Evolutionary conservation across 2,329 filamentous ascomycete species (phyloP), one percentile per base, ranked within the genome.

Genomic region (Huntiella savannae): DNA sequence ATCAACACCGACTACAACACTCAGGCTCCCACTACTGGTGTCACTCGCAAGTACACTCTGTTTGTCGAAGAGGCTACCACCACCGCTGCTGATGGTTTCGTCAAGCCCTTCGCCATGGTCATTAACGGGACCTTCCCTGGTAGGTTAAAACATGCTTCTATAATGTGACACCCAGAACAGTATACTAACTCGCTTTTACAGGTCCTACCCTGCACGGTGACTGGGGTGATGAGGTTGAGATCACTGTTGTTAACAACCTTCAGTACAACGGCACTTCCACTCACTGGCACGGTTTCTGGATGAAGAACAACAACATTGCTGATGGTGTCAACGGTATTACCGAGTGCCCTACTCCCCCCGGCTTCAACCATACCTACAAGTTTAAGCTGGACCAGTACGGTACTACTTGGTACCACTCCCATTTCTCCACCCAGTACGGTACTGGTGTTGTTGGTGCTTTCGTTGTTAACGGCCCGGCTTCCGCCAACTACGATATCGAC

Each of bases 181-280:
- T n/a, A 7, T 44, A 33, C 43, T 49, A 49, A 49, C 40, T 33
- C 28, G 7, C 10, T 11, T 7, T 28, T 16, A 13, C 28, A 50
- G 49, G 49, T 12, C 51, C 51, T 43, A 50, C 48, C n/a, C 40
- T 52, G 28, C 43, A 46, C 19, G 51, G 49, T 16, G 50, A 70
- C 47, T 71, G 68, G 66, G 69, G 69, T 28, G 69, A 73, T 50
- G 57, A 51, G 5, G 59, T 70, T 32, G 60, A 77, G 40, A 69
- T 82, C 43, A 73, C 73, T 17, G 70, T 82, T 47, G 67, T 72
- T 59, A 85, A 85, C 58, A 65, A 71, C n/a, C 67, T 82, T 1
- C 65, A 64, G 10, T 59, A 55, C 32, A 64, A 63, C 52, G 60
- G 59, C 16, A 66, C 64, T 1, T 61, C 63, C 1, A 58, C 70